These are phyloP conservation scores for Trypanosoma scelopori DNA, from an alignment of 208 protist genomes.

Conservation along the genomic window DNA sequence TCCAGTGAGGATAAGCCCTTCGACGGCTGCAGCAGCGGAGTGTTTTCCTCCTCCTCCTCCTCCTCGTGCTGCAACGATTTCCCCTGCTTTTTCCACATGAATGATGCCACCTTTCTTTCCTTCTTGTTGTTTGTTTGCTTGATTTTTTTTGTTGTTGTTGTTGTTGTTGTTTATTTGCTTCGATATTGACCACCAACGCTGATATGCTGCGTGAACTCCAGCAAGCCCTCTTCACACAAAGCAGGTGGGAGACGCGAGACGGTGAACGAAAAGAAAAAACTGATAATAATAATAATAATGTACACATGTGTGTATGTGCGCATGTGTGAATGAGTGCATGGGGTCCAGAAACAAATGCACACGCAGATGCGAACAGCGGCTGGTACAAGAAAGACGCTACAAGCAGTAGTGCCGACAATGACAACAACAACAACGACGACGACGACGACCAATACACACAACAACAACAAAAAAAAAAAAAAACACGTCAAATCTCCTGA, in stretches of 20 bases:
- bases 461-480: too few species aligned
- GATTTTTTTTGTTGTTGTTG: background rate
- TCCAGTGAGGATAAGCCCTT: constrained; percentile 65
- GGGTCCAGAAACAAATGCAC: too few species aligned
- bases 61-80: constrained; percentile 12
- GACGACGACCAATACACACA: too few species aligned
- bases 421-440: constrained; percentile 7
- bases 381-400: too few species aligned
- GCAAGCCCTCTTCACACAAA: too few species aligned
- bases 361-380: too few species aligned
- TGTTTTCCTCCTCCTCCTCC: constrained; percentile 6
- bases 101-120: background rate
- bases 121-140: constrained; percentile 1
- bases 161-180: background rate
- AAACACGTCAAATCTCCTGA: too few species aligned
- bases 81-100: constrained; percentile 9
- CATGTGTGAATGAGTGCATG: too few species aligned
- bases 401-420: background rate
- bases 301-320: background rate
- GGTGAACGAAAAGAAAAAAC: background rate
- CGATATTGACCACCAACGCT: background rate
- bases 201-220: too few species aligned
- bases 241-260: too few species aligned
- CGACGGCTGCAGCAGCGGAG: constrained; percentile 28
- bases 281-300: background rate